A percentile compares a stretch with the other conserved stretches of the same genome.
phyloP scores from a whole-genome alignment of 2,329 filamentous ascomycete genomes.

The Alternaria metachromatica region DNA sequence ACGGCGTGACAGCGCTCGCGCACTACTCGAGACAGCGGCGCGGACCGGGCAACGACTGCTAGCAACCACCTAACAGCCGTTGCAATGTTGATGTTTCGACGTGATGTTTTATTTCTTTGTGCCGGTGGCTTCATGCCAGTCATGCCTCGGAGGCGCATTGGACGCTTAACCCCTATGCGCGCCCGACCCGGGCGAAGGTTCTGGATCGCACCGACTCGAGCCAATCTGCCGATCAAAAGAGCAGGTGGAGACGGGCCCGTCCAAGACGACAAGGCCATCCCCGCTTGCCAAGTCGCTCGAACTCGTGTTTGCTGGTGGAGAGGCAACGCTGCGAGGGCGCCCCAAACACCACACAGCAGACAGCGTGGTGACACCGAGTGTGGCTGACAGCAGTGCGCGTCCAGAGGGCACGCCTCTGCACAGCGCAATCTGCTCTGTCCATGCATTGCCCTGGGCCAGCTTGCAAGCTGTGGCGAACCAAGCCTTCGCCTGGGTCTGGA shows the following conservation, averaged over 20 bases:
- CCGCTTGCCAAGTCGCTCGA: slow-evolving; percentile 9
- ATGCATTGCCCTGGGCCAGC: not conserved
- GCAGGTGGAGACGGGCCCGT: not conserved
- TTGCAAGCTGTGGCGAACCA: slow-evolving; percentile 3
- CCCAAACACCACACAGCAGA: not conserved
- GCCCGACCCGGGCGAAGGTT: not conserved
- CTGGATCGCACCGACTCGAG: slow-evolving; percentile 2
- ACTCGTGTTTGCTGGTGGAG: not conserved
- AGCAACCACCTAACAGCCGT: slow-evolving; percentile 12
- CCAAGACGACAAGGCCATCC: slow-evolving; percentile 8
- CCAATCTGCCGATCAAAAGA: not conserved
- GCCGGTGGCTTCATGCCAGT: not conserved
- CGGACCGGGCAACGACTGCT: slow-evolving; percentile 17
- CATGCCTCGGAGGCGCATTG: not conserved
- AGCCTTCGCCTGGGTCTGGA: not conserved
- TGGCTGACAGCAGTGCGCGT: not conserved
- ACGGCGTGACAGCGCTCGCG: not conserved
- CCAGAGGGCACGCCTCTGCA: not conserved
- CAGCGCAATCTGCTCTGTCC: not conserved
- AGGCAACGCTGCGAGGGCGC: not conserved
- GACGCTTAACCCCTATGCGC: not conserved
- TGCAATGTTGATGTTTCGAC: not conserved
- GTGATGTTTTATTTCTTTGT: not conserved
- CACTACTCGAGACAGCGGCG: slow-evolving; percentile 18
- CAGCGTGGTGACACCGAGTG: not conserved